Evolutionary conservation across 2,329 filamentous ascomycete genomes (phyloP), one percentile per base, ranked within the genome.

Genomic region (Aphanocladium album): DNA sequence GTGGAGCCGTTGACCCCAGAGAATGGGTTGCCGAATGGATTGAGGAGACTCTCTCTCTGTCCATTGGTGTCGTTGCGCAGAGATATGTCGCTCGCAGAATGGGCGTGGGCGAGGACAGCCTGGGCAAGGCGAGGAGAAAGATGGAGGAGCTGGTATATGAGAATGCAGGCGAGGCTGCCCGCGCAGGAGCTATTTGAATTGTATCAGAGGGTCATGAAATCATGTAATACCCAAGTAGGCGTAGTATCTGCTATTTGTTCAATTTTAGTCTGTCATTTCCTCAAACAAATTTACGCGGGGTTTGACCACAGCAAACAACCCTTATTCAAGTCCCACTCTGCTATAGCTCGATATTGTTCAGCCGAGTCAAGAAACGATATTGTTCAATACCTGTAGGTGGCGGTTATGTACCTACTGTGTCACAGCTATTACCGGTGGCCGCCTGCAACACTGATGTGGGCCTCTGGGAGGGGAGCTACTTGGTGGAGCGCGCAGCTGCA

Each of bases 1-100:
- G 77, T 49, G 86, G 85, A 9, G 85, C 84, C 51, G 91, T 98
- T 2, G 95, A 99, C 70, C 95, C 95, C 0, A 83, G 95, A 61
- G 95, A 99, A 74, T 99, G 95, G 95, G 90, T 96, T 41, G 89
- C 93, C 3, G 95, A 98, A 74, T 99, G 95, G 95, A 83, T 99
- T 51, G 93, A 98, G 77, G 93, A 98, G 77, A 79, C 87, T 0
- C 80, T 99, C 35, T 86, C 81, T 45, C 78, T 98, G 53, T 84
- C 87, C 3, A 84, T 96, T 0, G 93, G 95, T 19, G 80, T 96
- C 8, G 88, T 98, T 3, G 95, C 95, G 2, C 95, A 99, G 81
- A 83, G 93, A 64, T 99, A 99, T 72, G 95, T 99, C 21, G 93
- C 95, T 5, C 85, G 90, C 63, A 82, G 95, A 60, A 99, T 99